phyloP scores from a whole-genome alignment of 1,284 basidiomycete genomes.

The Apiotrichum sp. region DNA sequence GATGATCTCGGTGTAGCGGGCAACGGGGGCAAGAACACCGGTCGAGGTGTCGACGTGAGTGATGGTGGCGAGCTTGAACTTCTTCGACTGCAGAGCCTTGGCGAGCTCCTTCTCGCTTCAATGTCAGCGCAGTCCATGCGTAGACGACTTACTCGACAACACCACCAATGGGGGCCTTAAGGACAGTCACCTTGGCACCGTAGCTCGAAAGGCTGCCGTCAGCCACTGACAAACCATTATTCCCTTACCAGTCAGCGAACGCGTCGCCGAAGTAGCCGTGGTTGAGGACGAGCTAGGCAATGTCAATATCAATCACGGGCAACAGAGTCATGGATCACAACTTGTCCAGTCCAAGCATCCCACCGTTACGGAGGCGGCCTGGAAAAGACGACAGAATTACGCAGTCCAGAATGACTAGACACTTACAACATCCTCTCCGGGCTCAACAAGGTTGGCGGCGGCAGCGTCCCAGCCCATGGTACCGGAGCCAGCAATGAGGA shows the following conservation, averaged over 20 bases:
- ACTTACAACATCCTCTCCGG: constrained; percentile 67
- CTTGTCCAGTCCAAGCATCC: too few species aligned
- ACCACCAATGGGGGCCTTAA: constrained; percentile 76
- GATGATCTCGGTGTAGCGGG: constrained; percentile 69
- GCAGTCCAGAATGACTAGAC: background rate
- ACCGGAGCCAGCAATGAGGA: constrained; percentile 88
- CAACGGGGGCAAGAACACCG: constrained; percentile 81
- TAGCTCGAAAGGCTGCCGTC: constrained; percentile 68
- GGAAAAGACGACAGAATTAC: background rate
- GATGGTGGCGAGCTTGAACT: constrained; percentile 85
- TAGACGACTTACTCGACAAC: constrained; percentile 53
- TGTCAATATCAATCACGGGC: too few species aligned
- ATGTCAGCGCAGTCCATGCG: background rate
- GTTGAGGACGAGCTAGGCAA: constrained; percentile 50
- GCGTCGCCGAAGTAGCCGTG: constrained; percentile 86
- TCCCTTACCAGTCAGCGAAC: constrained; percentile 67
- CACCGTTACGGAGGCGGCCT: background rate
- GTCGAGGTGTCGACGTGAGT: constrained; percentile 88
- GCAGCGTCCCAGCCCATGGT: constrained; percentile 81
- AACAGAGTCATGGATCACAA: too few species aligned
- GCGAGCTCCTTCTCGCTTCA: constrained; percentile 41
- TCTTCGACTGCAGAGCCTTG: constrained; percentile 66
- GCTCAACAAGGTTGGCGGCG: constrained; percentile 71
- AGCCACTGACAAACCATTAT: background rate
- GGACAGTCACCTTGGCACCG: constrained; percentile 80